Percentiles rank a stretch among this genome's conserved stretches.
phyloP scores from a whole-genome alignment of 306 rosid species.

The Abrus precatorius region DNA sequence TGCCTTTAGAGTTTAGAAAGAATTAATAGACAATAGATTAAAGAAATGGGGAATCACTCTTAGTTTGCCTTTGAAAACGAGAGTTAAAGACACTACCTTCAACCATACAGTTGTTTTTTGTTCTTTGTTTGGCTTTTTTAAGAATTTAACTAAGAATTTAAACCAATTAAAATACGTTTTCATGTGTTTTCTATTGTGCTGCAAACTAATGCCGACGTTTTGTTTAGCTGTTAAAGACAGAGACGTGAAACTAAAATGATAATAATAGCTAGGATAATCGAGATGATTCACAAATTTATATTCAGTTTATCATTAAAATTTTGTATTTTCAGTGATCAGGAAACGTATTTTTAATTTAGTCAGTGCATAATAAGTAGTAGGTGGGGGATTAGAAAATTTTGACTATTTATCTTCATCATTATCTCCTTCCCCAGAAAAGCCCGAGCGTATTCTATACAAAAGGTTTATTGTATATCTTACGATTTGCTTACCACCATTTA shows the following conservation, averaged over 20 bases:
- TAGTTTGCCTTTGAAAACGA: slow-evolving; percentile 36
- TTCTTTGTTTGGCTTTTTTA: slow-evolving; percentile 24
- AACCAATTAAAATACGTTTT: slow-evolving; percentile 10
- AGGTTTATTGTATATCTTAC: slow-evolving; percentile 26
- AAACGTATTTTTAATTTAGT: slow-evolving; percentile 26
- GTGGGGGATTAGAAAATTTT: slow-evolving; percentile 48
- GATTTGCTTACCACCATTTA: slow-evolving; percentile 19
- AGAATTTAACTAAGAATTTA: slow-evolving; percentile 12
- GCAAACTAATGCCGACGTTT: slow-evolving; percentile 50
- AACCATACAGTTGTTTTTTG: slow-evolving; percentile 48
- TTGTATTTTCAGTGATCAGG: background rate
- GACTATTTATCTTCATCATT: slow-evolving; percentile 28
- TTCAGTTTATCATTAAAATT: background rate
- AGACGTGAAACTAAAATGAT: slow-evolving; percentile 47
- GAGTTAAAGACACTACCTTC: slow-evolving; percentile 44
- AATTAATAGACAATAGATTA: slow-evolving; percentile 24
- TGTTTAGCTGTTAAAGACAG: slow-evolving; percentile 46
- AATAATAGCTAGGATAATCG: slow-evolving; percentile 12
- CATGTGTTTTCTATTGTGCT: slow-evolving; percentile 18
- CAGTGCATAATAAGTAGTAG: slow-evolving; percentile 36
- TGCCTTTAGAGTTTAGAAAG: slow-evolving; percentile 1
- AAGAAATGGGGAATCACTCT: slow-evolving; percentile 46
- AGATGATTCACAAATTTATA: slow-evolving; percentile 32
- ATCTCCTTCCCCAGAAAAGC: slow-evolving; percentile 15
- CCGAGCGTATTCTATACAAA: slow-evolving; percentile 35